Conservation (phyloP, 768 basidiomycete genomes). For the Phylloporus scabripes region DNA sequence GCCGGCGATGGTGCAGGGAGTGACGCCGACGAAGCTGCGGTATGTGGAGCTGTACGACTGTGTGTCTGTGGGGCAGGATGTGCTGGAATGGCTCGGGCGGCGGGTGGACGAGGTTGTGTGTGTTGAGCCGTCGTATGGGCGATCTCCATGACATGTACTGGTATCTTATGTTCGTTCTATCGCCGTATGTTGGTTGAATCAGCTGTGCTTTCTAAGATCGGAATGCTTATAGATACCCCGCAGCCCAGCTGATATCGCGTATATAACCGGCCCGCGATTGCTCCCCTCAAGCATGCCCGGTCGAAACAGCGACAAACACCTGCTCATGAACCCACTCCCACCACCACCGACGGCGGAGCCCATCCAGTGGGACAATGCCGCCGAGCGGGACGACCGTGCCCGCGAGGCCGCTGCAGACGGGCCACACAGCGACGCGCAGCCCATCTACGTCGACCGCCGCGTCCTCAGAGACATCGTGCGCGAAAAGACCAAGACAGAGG, state of each 20-base stretch:
- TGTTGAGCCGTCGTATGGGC: conserved; percentile 51
- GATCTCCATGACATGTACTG: conserved; percentile 24
- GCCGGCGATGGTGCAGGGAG: conserved; percentile 36
- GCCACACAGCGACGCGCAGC: conserved; percentile 48
- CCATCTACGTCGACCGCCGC: conserved; percentile 71
- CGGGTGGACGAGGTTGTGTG: conserved; percentile 59
- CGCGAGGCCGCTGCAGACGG: conserved; percentile 61
- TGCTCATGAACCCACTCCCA: conserved; percentile 18
- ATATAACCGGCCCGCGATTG: background rate
- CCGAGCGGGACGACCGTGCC: conserved; percentile 65
- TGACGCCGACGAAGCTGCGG: conserved; percentile 49
- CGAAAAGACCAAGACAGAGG: conserved; percentile 60
- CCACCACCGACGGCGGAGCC: conserved; percentile 5
- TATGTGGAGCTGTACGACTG: conserved; percentile 65
- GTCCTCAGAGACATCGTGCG: conserved; percentile 73
- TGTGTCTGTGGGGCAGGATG: conserved; percentile 59
- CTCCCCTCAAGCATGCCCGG: background rate
- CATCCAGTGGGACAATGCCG: conserved; percentile 65
- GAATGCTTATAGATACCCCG: background rate
- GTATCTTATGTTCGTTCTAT: conserved; percentile 3
- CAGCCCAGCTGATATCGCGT: background rate
- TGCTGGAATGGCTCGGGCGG: conserved; percentile 59
- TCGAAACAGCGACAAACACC: background rate
- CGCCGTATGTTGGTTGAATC: background rate
- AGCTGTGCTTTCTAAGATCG: background rate